These are phyloP conservation scores for Geotrichum fermentans DNA, from an alignment of 1,139 yeast genomes.

Conservation along the genomic window DNA sequence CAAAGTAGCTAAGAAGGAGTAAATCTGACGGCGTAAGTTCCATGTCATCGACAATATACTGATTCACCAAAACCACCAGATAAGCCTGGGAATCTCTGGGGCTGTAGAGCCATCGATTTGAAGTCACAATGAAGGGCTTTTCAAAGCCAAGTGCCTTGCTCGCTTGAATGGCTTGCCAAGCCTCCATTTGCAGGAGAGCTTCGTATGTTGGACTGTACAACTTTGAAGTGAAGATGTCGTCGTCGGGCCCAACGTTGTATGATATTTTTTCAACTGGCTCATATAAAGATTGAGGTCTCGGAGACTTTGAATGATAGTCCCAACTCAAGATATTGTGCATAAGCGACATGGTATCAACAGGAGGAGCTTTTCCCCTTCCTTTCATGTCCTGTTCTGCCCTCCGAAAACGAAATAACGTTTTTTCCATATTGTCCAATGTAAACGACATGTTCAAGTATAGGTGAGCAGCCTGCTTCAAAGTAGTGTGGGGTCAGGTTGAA, in stretches of 20 bases:
- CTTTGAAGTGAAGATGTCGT: slow-evolving; percentile 55
- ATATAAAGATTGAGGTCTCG: slow-evolving; percentile 54
- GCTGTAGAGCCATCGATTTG: slow-evolving; percentile 14
- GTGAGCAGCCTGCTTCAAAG: too few relatives aligned
- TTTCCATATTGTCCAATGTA: too few relatives aligned
- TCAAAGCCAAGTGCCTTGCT: slow-evolving; percentile 59
- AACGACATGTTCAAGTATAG: too few relatives aligned
- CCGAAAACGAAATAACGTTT: too few relatives aligned
- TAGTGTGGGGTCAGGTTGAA: too few relatives aligned
- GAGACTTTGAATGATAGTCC: slow-evolving; percentile 59
- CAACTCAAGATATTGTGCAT: slow-evolving; percentile 67
- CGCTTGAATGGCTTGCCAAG: slow-evolving; percentile 86
- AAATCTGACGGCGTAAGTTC: slow-evolving; percentile 72
- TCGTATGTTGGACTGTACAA: slow-evolving; percentile 66
- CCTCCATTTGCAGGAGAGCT: slow-evolving; percentile 85
- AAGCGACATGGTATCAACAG: slow-evolving; percentile 72
- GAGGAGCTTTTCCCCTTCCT: slow-evolving; percentile 71
- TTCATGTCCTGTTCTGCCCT: slow-evolving; percentile 68
- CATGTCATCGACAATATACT: slow-evolving; percentile 49
- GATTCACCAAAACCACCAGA: slow-evolving; percentile 72
- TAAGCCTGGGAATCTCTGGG: slow-evolving; percentile 19
- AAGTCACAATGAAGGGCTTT: slow-evolving; percentile 55
- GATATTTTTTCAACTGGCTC: slow-evolving; percentile 55
- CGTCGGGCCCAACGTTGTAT: slow-evolving; percentile 42
- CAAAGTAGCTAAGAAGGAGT: slow-evolving; percentile 54